phyloP scores from a whole-genome alignment of 2,329 filamentous ascomycete genomes.

The Decorospora gaudefroyi region DNA sequence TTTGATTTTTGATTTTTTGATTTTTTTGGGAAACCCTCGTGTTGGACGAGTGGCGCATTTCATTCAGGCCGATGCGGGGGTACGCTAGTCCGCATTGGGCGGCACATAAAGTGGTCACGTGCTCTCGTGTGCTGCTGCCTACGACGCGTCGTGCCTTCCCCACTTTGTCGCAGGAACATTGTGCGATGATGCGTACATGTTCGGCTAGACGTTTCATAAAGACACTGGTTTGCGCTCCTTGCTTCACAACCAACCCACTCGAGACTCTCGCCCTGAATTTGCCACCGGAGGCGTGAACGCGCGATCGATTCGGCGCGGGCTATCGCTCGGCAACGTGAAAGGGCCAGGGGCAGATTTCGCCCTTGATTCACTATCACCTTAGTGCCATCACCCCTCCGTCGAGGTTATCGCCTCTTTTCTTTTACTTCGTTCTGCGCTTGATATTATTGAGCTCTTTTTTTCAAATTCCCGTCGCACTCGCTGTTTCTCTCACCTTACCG shows the following conservation, averaged over 20 bases:
- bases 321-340: constrained; percentile 24
- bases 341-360: constrained; percentile 28
- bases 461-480: background rate
- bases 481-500: constrained; percentile 2
- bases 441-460: background rate
- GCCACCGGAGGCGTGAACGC: constrained; percentile 36
- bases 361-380: constrained; percentile 24
- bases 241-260: too few relatives aligned
- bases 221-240: background rate
- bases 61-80: background rate
- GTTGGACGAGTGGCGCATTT: too few relatives aligned
- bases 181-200: background rate
- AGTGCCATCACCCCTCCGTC: constrained; percentile 16
- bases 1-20: too few relatives aligned
- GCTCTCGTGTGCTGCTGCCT: constrained; percentile 2
- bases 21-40: too few relatives aligned
- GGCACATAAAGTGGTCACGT: constrained; percentile 7
- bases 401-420: constrained; percentile 5
- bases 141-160: constrained; percentile 14
- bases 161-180: background rate
- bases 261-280: constrained; percentile 19
- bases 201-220: background rate
- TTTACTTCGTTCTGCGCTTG: constrained; percentile 1
- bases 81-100: constrained; percentile 2
- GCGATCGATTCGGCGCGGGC: constrained; percentile 33